These are phyloP conservation scores for Backusella mclennaniae DNA, from an alignment of 192 early-diverging fungal species.

Conservation along the genomic window DNA sequence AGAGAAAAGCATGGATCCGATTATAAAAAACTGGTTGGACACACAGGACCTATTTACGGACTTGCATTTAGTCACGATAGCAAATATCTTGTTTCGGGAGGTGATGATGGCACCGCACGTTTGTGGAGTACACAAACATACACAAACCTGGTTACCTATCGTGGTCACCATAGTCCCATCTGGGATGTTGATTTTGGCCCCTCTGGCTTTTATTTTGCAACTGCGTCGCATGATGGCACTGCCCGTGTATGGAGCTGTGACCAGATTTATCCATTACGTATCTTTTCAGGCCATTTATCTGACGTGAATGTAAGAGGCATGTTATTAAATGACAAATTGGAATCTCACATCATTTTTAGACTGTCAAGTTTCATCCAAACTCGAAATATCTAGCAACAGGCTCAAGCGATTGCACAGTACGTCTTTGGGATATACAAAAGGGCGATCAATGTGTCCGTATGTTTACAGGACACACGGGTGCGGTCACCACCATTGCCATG, in stretches of 20 bases:
- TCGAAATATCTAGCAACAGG: constrained; percentile 93
- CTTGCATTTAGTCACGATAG: constrained; percentile 84
- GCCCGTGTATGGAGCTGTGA: constrained; percentile 98
- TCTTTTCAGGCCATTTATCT: constrained; percentile 96
- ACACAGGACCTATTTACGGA: constrained; percentile 90
- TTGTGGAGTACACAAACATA: constrained; percentile 92
- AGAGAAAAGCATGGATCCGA: constrained; percentile 57
- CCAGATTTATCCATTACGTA: constrained; percentile 91
- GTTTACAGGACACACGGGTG: constrained; percentile 83
- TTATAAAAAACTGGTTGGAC: constrained; percentile 76
- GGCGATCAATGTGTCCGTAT: constrained; percentile 83
- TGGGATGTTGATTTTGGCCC: constrained; percentile 96
- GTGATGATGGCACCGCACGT: constrained; percentile 90
- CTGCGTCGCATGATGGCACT: constrained; percentile 92
- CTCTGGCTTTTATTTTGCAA: constrained; percentile 95
- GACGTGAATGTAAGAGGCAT: constrained; percentile 81
- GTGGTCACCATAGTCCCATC: constrained; percentile 94
- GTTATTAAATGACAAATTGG: no score
- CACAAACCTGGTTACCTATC: constrained; percentile 90
- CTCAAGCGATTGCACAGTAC: constrained; percentile 81
- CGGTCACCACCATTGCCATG: constrained; percentile 82
- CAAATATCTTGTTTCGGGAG: constrained; percentile 81
- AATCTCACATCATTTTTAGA: constrained; percentile 31
- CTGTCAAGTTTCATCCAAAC: constrained; percentile 97
- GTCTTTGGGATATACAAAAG: constrained; percentile 92